These are phyloP conservation scores for Ophiocytium majus DNA, from an alignment of 352 stramenopile genomes.

Conservation along the genomic window DNA sequence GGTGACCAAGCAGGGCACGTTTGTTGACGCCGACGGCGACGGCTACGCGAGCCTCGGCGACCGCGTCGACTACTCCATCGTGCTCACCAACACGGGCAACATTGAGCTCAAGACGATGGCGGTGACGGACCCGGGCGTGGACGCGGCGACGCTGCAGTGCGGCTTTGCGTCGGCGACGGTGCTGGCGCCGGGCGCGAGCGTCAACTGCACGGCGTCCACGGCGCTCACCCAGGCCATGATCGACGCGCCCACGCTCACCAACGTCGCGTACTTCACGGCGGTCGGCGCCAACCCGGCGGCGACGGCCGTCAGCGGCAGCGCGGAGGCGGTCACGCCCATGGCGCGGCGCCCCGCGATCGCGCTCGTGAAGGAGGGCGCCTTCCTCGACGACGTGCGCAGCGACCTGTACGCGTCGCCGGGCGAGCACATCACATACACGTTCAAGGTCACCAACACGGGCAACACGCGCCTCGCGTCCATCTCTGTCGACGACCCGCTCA, in stretches of 20 bases:
- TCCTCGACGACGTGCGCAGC: not conserved
- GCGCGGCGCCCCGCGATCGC: not conserved
- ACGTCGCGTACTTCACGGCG: not conserved
- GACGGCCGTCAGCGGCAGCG: not conserved
- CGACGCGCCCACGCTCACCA: not conserved
- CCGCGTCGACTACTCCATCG: slow-evolving; percentile 15
- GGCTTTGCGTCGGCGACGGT: not conserved
- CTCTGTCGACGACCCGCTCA: slow-evolving; percentile 12
- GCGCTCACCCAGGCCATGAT: slow-evolving; percentile 27
- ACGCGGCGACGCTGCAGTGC: not conserved
- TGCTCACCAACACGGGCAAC: slow-evolving; percentile 30
- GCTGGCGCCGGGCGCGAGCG: slow-evolving; percentile 3
- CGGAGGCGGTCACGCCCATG: not conserved
- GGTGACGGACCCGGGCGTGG: not conserved
- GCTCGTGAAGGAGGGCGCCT: not conserved
- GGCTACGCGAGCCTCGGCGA: slow-evolving; percentile 16
- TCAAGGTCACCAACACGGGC: slow-evolving; percentile 26
- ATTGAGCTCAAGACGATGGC: not conserved
- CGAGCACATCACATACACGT: slow-evolving; percentile 26
- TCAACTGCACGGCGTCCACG: slow-evolving; percentile 16
- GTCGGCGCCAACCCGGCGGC: not conserved
- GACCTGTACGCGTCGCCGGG: not conserved
- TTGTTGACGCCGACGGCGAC: slow-evolving; percentile 26
- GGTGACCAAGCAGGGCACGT: not conserved
- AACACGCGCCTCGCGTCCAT: slow-evolving; percentile 32